These are phyloP conservation scores for Naegleria fowleri DNA, from an alignment of 208 protist species.

Conservation along the genomic window DNA sequence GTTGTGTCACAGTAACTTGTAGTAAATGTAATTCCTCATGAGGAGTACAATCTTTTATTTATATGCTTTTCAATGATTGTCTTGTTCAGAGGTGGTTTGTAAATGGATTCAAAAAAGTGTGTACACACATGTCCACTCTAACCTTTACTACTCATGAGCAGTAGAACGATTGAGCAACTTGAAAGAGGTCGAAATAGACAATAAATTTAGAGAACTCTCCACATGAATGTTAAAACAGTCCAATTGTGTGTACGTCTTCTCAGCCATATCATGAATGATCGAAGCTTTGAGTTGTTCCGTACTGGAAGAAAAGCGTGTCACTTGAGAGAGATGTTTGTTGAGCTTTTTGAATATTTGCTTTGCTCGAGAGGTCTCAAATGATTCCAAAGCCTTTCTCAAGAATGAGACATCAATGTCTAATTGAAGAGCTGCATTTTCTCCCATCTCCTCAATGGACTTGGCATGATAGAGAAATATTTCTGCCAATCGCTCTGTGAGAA, in stretches of 20 bases:
- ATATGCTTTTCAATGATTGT: no score
- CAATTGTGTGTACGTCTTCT: not conserved
- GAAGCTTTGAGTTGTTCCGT: not conserved
- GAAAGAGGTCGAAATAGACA: not conserved
- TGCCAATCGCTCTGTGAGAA: not conserved
- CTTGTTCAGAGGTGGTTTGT: no score
- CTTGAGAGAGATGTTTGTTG: not conserved
- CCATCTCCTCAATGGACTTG: not conserved
- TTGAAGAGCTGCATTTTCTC: not conserved
- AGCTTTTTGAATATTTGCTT: not conserved
- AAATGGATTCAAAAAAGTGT: no score
- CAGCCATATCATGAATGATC: not conserved
- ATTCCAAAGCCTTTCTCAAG: not conserved
- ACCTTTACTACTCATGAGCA: not conserved
- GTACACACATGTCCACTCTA: no score
- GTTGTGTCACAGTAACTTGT: not conserved
- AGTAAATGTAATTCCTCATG: not conserved
- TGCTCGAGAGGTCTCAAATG: not conserved
- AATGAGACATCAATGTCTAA: constrained; percentile 14
- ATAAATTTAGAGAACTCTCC: not conserved
- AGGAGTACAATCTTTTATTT: no score
- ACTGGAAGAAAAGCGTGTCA: not conserved
- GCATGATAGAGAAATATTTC: not conserved
- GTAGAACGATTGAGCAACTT: not conserved
- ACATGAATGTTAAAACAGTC: constrained; percentile 11